Conservation (phyloP, 805 yeast species). For the Saturnispora zaruensis region DNA sequence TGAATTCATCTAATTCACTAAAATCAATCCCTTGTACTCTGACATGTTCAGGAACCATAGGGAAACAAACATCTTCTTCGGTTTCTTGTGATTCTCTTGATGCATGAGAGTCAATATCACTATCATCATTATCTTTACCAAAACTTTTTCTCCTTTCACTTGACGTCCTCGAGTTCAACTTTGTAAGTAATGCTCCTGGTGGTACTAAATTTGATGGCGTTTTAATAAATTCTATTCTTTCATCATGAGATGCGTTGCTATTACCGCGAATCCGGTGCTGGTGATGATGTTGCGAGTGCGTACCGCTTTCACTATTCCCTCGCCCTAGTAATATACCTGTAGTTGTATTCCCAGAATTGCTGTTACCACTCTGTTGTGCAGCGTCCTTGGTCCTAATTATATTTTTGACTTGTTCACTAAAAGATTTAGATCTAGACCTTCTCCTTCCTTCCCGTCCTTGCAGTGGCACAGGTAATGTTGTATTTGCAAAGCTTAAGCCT, state of each 20-base stretch:
- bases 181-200: neutral
- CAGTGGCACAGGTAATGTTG: constrained; percentile 12
- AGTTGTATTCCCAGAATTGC: constrained; percentile 1
- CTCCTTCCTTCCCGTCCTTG: constrained; percentile 8
- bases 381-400: constrained; percentile 30
- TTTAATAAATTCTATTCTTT: neutral
- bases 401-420: constrained; percentile 36
- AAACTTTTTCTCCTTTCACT: constrained; percentile 23
- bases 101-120: constrained; percentile 63
- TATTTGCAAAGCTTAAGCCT: constrained; percentile 10
- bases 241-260: constrained; percentile 6
- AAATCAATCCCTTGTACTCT: constrained; percentile 75
- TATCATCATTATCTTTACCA: constrained; percentile 33
- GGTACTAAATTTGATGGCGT: neutral
- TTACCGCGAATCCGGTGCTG: neutral
- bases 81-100: constrained; percentile 81
- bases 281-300: neutral
- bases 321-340: constrained; percentile 10
- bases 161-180: constrained; percentile 16
- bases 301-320: neutral
- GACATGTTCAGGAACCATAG: constrained; percentile 64
- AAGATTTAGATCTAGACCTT: constrained; percentile 29
- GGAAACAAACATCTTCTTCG: constrained; percentile 96
- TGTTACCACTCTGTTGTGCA: constrained; percentile 8
- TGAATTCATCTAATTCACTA: constrained; percentile 79